Evolutionary conservation across 768 basidiomycete genomes (phyloP), one percentile per base, ranked within the genome.

Genomic region (Chalciporus pseudorubinellus): DNA sequence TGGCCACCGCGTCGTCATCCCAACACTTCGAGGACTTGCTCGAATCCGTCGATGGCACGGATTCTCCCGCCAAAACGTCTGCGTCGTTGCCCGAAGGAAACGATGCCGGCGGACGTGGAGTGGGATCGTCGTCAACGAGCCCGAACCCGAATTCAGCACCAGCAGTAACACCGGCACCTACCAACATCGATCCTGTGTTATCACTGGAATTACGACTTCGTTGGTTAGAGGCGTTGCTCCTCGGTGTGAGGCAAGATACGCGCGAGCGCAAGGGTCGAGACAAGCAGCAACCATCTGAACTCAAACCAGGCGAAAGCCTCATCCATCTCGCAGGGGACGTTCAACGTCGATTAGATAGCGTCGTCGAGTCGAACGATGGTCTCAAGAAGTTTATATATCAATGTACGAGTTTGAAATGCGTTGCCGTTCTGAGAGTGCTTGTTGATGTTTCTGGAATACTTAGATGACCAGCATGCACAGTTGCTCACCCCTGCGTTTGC

Each of bases 151-250:
- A 24, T 47, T 19, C 41, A 18, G 24, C 13, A 6, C 6, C 47
- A 21, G 26, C 26, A 56, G 44, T 22, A 26, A 1, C 26, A 26
- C 9, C 46, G 29, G 14, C 43, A 21, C 53, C 59, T 16, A 43
- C 58, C 53, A 22, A 63, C 20, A 83, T 92, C 40, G 80, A 86
- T 29, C 85, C 91, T 5, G 68, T 68, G 0, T 72, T 89, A 13
- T 85, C 91, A 3, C 71, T 93, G 11, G 85, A 92, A 59, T 72
- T 93, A 19, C 79, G 91, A 1, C 65, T 92, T 31, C 75, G 87
- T 50, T 90, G 88, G 87, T 73, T 93, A 2, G 91, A 92, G 64
- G 87, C 88, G 16, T 72, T 93, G 45, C 70, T 92, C 3, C 66
- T 83, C 36, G 91, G 90, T 36, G 77, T 84, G 19, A 78, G 77